Evolutionary conservation across 495 filamentous ascomycete species (phyloP).

Genomic region (Hyphodiscus hymeniophilus): DNA sequence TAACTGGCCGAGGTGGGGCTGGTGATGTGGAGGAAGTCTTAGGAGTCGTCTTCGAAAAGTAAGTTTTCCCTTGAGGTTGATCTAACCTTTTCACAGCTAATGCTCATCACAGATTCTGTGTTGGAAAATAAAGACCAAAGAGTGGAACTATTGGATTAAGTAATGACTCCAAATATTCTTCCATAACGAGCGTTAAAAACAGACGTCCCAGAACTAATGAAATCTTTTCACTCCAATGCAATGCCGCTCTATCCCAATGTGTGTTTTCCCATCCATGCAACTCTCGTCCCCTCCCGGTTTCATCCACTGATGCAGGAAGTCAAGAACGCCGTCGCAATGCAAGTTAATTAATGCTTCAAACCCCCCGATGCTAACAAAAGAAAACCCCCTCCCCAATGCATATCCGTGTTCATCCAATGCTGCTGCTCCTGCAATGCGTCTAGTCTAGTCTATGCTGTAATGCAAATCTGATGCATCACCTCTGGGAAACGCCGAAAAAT

Average conservation of each 20-base stretch:
- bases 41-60: slow-evolving; percentile 96
- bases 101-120: slow-evolving; percentile 46
- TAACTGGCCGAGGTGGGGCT: slow-evolving; percentile 77
- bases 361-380: too few relatives aligned
- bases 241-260: not conserved
- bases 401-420: too few relatives aligned
- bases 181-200: not conserved
- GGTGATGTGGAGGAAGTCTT: slow-evolving; percentile 96
- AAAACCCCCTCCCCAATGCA: too few relatives aligned
- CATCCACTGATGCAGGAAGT: not conserved
- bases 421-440: too few relatives aligned
- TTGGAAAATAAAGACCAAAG: slow-evolving; percentile 49
- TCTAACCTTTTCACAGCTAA: slow-evolving; percentile 1
- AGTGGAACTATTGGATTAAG: not conserved
- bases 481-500: not conserved
- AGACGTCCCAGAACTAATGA: not conserved
- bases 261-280: not conserved
- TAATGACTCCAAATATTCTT: not conserved
- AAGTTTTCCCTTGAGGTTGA: slow-evolving; percentile 57
- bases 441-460: not conserved
- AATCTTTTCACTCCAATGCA: not conserved
- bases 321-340: not conserved
- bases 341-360: too few relatives aligned
- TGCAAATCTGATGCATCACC: not conserved
- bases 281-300: not conserved